Evolutionary conservation across 306 rosid genomes (phyloP).

Genomic region (Trifolium dubium): DNA sequence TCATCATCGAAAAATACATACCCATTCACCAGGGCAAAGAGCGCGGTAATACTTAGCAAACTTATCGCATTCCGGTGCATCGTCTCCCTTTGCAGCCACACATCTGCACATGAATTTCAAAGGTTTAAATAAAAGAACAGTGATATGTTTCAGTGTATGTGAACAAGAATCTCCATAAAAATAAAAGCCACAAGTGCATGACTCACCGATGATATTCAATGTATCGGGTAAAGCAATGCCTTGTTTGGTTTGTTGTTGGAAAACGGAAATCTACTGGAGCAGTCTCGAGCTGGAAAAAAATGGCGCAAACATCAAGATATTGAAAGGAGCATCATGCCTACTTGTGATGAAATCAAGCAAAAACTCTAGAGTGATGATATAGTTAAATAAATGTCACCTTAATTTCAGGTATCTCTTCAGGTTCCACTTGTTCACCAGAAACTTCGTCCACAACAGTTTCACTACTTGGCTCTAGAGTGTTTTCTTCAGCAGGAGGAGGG

Average conservation of each 20-base stretch:
- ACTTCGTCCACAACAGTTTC: conserved; percentile 50
- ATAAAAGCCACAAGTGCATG: conserved; percentile 19
- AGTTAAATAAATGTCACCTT: conserved; percentile 56
- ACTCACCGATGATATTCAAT: conserved; percentile 86
- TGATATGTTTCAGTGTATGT: conserved; percentile 5
- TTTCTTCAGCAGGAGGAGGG: conserved; percentile 53
- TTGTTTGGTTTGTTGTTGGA: conserved; percentile 95
- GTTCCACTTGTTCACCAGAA: conserved; percentile 64
- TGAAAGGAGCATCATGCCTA: conserved; percentile 3
- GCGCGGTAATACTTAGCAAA: conserved; percentile 86
- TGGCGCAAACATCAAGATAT: conserved; percentile 28
- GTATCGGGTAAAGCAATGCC: conserved; percentile 98
- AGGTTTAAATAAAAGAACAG: conserved; percentile 17
- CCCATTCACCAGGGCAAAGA: conserved; percentile 99
- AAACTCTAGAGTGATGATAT: background rate
- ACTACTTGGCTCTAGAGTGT: conserved; percentile 55
- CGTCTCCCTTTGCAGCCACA: conserved; percentile 89
- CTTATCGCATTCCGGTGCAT: conserved; percentile 84
- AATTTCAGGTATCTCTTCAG: conserved; percentile 75
- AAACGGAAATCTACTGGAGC: conserved; percentile 97
- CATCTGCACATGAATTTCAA: conserved; percentile 56
- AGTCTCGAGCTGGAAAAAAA: conserved; percentile 81
- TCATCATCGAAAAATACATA: conserved; percentile 49
- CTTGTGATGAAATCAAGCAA: background rate
- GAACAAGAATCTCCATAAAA: conserved; percentile 22